Evolutionary conservation across 2,329 filamentous ascomycete genomes (phyloP), one percentile per base, ranked within the genome.

Genomic region (Fusarium drepaniforme): DNA sequence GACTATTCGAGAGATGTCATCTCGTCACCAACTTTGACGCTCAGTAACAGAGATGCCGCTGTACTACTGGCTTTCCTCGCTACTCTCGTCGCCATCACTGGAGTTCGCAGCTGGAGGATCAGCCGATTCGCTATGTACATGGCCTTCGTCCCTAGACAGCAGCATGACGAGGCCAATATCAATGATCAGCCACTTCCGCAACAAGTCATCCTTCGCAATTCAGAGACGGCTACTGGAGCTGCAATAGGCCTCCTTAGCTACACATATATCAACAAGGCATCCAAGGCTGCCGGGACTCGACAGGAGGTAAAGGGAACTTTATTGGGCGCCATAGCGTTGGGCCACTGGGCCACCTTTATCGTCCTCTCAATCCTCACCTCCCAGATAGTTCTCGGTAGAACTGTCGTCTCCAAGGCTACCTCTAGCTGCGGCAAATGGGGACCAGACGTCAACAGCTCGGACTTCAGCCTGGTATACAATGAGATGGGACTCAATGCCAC

Each of bases 101-200:
- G 61, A 37, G 61, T 64, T 21, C 61, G 42, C 7, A 64, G 61
- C 21, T 64, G 44, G 61, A 25, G 61, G 8, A 53, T 64, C 44
- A 64, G 30, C 18, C 61, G 44, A 8, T 64, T 63, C 8, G 37
- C 35, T 28, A 44, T 61, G 25, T 61, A 44, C 38, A 61, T 61
- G 25, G 38, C 37, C 58, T 60, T 30, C 11, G n/a, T 30, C 16
- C 21, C 44, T 16, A 16, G 42, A 46, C 21, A 46, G 13, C 13
- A 46, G 15, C 44, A 25, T 25, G 21, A 5, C 21, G 44, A 46
- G 23, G 21, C 44, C 21, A 9, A 13, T 5, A 25, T 46, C 44
- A 23, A 46, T 25, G 21, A 46, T 16, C 21, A 46, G 42, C 23
- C 21, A 9, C 38, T 46, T 16, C 25, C 58, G 13, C 25, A 44